Conservation (phyloP, 768 basidiomycete genomes). For the Leccinum boreale region DNA sequence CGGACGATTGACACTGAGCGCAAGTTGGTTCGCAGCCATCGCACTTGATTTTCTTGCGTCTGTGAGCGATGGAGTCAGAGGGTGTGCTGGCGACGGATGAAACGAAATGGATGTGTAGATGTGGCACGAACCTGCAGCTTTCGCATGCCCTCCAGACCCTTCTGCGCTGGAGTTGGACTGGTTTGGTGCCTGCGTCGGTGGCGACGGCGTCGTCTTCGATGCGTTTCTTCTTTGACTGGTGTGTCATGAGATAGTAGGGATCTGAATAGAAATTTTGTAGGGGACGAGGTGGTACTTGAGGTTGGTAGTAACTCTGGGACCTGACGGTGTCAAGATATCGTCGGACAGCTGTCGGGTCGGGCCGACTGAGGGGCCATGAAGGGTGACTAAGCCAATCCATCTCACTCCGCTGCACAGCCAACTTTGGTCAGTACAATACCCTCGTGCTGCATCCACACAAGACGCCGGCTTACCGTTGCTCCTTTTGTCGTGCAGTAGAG, state of each 20-base stretch:
- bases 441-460: conserved; percentile 17
- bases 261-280: conserved; percentile 36
- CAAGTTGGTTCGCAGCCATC: conserved; percentile 86
- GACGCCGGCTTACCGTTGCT: conserved; percentile 17
- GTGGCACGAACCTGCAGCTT: conserved; percentile 67
- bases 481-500: conserved; percentile 5
- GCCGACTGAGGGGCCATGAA: conserved; percentile 25
- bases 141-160: conserved; percentile 90
- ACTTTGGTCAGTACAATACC: conserved; percentile 13
- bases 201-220: conserved; percentile 51
- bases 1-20: conserved; percentile 72
- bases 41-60: conserved; percentile 92
- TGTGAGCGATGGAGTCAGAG: conserved; percentile 31
- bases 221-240: conserved; percentile 77
- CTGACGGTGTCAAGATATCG: conserved; percentile 31
- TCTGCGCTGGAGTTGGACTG: conserved; percentile 72
- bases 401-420: conserved; percentile 21
- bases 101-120: conserved; percentile 1
- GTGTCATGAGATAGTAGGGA: conserved; percentile 45
- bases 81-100: conserved; percentile 15
- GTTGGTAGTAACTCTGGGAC: conserved; percentile 22
- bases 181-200: conserved; percentile 59
- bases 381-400: conserved; percentile 35
- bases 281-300: conserved; percentile 12
- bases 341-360: conserved; percentile 34